Conservation (phyloP, 176 grass and related monocot species). For the Alloteropsis semialata region DNA sequence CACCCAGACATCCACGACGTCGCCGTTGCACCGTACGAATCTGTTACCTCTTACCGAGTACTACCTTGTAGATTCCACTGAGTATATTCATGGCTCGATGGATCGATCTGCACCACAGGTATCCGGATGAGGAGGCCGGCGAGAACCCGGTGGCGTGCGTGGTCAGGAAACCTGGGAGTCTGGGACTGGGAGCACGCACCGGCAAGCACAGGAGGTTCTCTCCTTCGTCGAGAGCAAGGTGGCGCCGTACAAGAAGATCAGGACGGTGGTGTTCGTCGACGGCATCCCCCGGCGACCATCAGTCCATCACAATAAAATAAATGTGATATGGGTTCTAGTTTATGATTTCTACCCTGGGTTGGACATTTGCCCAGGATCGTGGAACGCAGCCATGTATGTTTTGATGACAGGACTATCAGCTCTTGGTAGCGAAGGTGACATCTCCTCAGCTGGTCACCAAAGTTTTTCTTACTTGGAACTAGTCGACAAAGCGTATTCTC, state of each 20-base stretch:
- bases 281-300: slow-evolving; percentile 46
- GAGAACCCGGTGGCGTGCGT: slow-evolving; percentile 60
- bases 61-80: neutral
- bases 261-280: slow-evolving; percentile 55
- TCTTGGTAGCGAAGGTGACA: too few relatives aligned
- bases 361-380: too few relatives aligned
- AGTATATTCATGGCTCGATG: neutral
- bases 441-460: too few relatives aligned
- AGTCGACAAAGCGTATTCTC: too few relatives aligned
- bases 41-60: neutral
- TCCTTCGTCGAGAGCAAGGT: slow-evolving; percentile 47
- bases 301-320: too few relatives aligned
- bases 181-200: slow-evolving; percentile 5
- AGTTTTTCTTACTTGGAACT: too few relatives aligned
- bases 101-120: slow-evolving; percentile 1
- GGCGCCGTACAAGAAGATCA: slow-evolving; percentile 59
- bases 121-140: slow-evolving; percentile 54
- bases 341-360: too few relatives aligned
- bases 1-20: slow-evolving; percentile 43
- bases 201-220: slow-evolving; percentile 35
- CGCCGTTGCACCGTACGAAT: slow-evolving; percentile 46
- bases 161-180: slow-evolving; percentile 44
- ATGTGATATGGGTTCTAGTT: too few relatives aligned
- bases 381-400: too few relatives aligned
- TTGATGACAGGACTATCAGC: too few relatives aligned